Base-by-base conservation (phyloP, 2,329 filamentous ascomycete species). In the Zymoseptoria crescenta region DNA sequence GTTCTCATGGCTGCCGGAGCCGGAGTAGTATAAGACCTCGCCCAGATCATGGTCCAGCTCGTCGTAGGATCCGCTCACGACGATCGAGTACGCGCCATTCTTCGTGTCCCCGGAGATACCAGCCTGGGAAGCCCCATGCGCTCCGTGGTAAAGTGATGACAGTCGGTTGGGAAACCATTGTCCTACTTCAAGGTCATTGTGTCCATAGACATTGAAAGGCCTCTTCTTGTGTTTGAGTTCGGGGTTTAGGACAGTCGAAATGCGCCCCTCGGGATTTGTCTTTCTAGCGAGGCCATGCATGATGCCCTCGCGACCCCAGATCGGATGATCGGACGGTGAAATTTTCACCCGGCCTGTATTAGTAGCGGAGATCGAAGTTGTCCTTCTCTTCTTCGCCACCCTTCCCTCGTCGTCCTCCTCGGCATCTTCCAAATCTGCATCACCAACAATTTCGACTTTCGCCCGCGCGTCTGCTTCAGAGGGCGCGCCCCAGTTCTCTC, bases 301-400 rank as follows among this genome's bases (percentile, higher is more conserved):
- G 41, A 68, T 69, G n/a, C 68, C 68, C 5, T 63, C 13, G 3
- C 19, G 13, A 19, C 68, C 67, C 59, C 66, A 70, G 8, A 69
- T 67, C 0, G 64, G 56, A 52, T 68, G 67, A 49, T 59, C 45
- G 13, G 48, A 5, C 7, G 64, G 63, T 8, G 66, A 64, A 20
- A 10, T 52, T 10, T 41, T 19, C 49, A 16, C 27, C 2, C 51
- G 51, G 29, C 24, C 29, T 10, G 24, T 29, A n/a, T 10, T 29
- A 4, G 51, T 28, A 3, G n/a, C n/a, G n/a, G 24, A 19, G 7
- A 28, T 29, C 6, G 51, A 28, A 29, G 20, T 52, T 10, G 51
- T 29, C 24, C 24, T 52, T 24, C 49, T 20, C 5, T 27, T 19
- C 2, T 41, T 28, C 9, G 35, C 56, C 1, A 49, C 45, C 16